Percentiles rank a stretch among this genome's conserved stretches.
These are phyloP conservation scores for Hondaea fermentalgiana DNA, from an alignment of 108 stramenopile species.

Conservation along the genomic window DNA sequence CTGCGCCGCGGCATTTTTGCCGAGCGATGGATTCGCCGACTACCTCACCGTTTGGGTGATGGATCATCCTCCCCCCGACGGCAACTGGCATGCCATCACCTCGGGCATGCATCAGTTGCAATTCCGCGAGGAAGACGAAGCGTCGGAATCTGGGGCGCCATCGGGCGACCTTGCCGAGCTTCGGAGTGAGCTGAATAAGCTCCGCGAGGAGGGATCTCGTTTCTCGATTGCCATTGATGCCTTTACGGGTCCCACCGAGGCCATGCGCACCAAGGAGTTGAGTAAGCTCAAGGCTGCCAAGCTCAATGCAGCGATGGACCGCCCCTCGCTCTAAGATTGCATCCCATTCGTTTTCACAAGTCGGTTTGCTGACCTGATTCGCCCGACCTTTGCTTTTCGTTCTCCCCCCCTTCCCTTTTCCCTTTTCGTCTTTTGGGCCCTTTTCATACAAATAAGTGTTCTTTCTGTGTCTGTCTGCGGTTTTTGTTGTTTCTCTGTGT, in stretches of 20 bases:
- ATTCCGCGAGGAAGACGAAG: background rate
- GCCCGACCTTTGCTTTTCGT: no score
- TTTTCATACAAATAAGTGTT: no score
- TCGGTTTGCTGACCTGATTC: no score
- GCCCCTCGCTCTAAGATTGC: background rate
- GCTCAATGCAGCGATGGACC: background rate
- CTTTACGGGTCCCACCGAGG: conserved; percentile 5
- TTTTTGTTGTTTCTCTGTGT: no score
- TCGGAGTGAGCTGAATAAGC: background rate
- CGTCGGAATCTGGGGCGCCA: background rate
- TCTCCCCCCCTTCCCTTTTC: no score
- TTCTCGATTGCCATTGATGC: background rate
- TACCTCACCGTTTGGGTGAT: conserved; percentile 9
- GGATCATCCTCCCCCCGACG: background rate
- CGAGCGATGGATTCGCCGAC: conserved; percentile 41
- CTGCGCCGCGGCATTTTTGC: conserved; percentile 34
- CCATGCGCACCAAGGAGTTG: background rate
- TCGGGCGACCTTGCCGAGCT: background rate
- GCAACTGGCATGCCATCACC: background rate
- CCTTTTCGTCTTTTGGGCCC: no score
- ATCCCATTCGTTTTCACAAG: no score
- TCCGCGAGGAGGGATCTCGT: background rate
- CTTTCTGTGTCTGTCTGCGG: no score
- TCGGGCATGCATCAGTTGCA: conserved; percentile 4
- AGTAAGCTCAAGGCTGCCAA: background rate